A percentile compares a stretch with the other conserved stretches of the same genome.
Conservation (phyloP, 345 rosid genomes). For the Erucastrum elatum region DNA sequence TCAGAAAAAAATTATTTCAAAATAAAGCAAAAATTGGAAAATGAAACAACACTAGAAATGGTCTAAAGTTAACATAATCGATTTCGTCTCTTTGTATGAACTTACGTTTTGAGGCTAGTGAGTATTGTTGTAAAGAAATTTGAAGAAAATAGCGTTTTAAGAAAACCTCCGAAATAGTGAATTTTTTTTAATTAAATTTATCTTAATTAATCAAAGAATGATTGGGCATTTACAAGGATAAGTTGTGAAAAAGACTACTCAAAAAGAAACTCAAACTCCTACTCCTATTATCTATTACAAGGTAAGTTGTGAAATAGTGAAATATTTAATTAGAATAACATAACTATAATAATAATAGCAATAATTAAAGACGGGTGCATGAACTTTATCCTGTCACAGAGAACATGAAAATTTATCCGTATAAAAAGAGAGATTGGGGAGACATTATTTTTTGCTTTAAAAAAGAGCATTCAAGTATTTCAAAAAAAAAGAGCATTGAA, state of each 20-base stretch:
- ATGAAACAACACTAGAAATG: too few species aligned
- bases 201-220: too few species aligned
- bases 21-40: too few species aligned
- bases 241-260: too few species aligned
- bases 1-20: too few species aligned
- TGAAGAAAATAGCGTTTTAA: background rate
- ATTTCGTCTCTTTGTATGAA: background rate
- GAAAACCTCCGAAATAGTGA: background rate
- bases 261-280: too few species aligned
- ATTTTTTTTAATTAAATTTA: too few species aligned
- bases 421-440: constrained; percentile 28
- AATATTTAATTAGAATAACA: background rate
- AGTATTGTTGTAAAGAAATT: constrained; percentile 8
- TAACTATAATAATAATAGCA: constrained; percentile 18
- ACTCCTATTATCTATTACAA: too few species aligned
- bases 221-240: too few species aligned
- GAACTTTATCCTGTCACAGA: constrained; percentile 50
- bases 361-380: constrained; percentile 37
- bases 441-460: background rate
- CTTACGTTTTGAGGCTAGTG: background rate
- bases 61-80: too few species aligned
- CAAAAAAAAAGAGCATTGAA: constrained; percentile 25
- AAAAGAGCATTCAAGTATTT: too few species aligned
- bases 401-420: constrained; percentile 76
- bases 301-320: background rate